phyloP scores from a whole-genome alignment of 306 rosid genomes.

The Gynostemma pentaphyllum region DNA sequence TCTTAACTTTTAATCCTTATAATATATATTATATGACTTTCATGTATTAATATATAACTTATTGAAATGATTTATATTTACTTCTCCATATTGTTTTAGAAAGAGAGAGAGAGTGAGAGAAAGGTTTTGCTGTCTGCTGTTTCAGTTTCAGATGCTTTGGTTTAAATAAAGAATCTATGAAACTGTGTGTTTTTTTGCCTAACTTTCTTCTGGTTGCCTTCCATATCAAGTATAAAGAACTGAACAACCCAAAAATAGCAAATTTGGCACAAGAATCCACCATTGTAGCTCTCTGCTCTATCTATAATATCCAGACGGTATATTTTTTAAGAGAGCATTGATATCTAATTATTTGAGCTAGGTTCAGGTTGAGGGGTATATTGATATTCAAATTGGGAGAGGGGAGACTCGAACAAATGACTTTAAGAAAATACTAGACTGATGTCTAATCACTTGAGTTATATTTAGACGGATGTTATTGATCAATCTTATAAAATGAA shows the following conservation, averaged over 20 bases:
- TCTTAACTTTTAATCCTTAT: neutral
- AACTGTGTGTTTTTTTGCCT: conserved; percentile 16
- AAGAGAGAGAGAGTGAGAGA: conserved; percentile 13
- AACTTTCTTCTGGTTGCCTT: conserved; percentile 33
- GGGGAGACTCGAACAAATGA: too few relatives aligned
- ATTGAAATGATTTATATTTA: neutral
- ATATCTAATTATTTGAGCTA: too few relatives aligned
- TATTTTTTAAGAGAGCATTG: too few relatives aligned
- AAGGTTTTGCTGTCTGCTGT: conserved; percentile 52
- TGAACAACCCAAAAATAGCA: conserved; percentile 33
- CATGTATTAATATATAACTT: neutral
- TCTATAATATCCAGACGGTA: neutral
- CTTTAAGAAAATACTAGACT: too few relatives aligned
- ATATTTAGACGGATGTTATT: too few relatives aligned
- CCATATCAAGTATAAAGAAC: conserved; percentile 33
- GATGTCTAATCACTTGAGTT: too few relatives aligned
- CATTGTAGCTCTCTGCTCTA: neutral
- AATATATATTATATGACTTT: conserved; percentile 5
- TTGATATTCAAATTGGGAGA: too few relatives aligned
- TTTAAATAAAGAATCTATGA: conserved; percentile 18
- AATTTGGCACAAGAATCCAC: conserved; percentile 6
- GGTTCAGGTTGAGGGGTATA: too few relatives aligned
- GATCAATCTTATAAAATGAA: too few relatives aligned
- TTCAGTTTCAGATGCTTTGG: conserved; percentile 25
- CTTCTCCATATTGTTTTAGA: neutral